Conservation (phyloP, 495 filamentous ascomycete species). For the Bathelium albidoporum region DNA sequence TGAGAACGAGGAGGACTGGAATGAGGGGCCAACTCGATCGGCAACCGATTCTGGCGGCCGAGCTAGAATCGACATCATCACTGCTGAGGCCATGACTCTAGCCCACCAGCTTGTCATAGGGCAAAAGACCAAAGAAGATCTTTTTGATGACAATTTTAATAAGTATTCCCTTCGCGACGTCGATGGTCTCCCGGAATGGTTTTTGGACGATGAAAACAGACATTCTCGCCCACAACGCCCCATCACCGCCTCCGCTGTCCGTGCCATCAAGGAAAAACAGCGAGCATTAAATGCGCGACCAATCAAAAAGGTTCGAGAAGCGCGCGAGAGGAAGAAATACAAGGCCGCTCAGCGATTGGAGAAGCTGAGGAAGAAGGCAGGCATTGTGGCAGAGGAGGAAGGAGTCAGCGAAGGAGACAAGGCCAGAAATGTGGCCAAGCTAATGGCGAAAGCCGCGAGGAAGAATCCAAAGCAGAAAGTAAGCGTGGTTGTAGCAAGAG, state of each 20-base stretch:
- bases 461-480: constrained; percentile 77
- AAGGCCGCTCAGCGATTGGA: constrained; percentile 83
- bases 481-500: constrained; percentile 82
- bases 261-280: constrained; percentile 90
- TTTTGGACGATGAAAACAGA: constrained; percentile 80
- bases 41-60: constrained; percentile 21
- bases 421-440: constrained; percentile 66
- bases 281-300: constrained; percentile 90
- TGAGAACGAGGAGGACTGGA: constrained; percentile 55
- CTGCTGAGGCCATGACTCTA: constrained; percentile 97
- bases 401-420: constrained; percentile 92
- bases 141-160: constrained; percentile 88
- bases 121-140: constrained; percentile 61
- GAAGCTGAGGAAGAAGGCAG: constrained; percentile 91
- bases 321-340: constrained; percentile 91
- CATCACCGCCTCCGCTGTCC: constrained; percentile 77
- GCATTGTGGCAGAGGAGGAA: constrained; percentile 75
- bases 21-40: constrained; percentile 40
- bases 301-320: constrained; percentile 98
- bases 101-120: constrained; percentile 85
- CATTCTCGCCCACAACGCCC: constrained; percentile 79
- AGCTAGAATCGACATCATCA: constrained; percentile 92
- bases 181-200: constrained; percentile 96
- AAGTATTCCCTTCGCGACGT: constrained; percentile 81
- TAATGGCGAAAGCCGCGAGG: constrained; percentile 62